Evolutionary conservation across 768 basidiomycete genomes (phyloP).

Genomic region (Mycena chlorophos): DNA sequence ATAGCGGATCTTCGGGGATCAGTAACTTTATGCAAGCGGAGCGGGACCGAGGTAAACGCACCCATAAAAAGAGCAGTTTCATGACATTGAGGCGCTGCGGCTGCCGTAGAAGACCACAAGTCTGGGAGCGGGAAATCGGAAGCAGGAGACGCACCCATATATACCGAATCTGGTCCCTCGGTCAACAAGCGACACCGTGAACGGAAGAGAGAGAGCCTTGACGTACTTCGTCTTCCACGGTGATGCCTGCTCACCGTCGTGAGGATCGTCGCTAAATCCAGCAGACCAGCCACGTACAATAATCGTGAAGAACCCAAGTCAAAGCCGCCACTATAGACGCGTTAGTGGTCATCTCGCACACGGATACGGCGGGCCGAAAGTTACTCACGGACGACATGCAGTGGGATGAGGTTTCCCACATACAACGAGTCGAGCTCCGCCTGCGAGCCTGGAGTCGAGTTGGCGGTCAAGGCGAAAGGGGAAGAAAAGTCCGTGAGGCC

Average conservation of each 20-base stretch:
- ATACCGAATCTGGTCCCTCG: neutral
- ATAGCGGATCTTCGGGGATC: neutral
- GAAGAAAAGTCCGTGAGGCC: neutral
- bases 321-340: neutral
- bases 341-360: neutral
- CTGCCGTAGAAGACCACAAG: too few species aligned
- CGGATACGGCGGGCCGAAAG: neutral
- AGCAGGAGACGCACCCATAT: too few species aligned
- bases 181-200: too few species aligned
- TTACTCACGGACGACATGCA: neutral
- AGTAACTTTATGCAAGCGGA: neutral
- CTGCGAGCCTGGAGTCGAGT: neutral
- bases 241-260: neutral
- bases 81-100: neutral
- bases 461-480: neutral
- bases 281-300: neutral
- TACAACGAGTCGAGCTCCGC: neutral
- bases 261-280: neutral
- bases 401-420: neutral
- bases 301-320: neutral
- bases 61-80: neutral
- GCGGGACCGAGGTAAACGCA: neutral
- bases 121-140: too few species aligned
- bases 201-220: too few species aligned
- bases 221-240: neutral